phyloP scores from a whole-genome alignment of 371 early-diverging fungal genomes.

The Saksenaea oblongispora region DNA sequence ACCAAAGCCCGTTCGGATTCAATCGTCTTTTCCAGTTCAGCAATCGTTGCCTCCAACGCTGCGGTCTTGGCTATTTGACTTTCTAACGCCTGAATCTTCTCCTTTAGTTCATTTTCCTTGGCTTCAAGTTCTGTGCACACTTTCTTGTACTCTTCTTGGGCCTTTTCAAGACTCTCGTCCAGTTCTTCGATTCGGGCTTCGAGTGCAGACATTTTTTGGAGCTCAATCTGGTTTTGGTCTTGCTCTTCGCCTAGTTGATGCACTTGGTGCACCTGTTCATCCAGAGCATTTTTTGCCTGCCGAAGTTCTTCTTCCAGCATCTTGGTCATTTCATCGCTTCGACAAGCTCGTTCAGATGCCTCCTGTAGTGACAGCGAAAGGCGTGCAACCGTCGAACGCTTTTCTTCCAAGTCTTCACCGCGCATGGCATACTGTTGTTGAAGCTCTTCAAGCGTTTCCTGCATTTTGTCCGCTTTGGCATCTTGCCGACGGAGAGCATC shows the following conservation, averaged over 20 bases:
- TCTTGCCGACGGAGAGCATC: constrained; percentile 35
- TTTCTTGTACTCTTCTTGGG: constrained; percentile 2
- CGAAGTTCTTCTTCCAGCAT: constrained; percentile 15
- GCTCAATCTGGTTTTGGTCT: constrained; percentile 13
- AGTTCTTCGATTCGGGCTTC: constrained; percentile 24
- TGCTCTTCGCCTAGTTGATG: constrained; percentile 12
- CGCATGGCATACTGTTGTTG: constrained; percentile 26
- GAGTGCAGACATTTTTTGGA: constrained; percentile 17
- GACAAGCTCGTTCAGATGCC: neutral
- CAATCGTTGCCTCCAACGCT: constrained; percentile 15
- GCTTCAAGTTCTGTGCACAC: constrained; percentile 7
- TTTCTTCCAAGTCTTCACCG: constrained; percentile 36
- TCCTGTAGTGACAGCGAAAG: neutral
- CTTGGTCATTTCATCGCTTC: constrained; percentile 14
- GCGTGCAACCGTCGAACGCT: neutral
- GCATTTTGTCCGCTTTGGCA: constrained; percentile 29
- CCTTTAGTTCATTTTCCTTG: constrained; percentile 10
- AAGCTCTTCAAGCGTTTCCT: constrained; percentile 32
- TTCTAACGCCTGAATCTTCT: neutral
- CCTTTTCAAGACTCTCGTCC: constrained; percentile 22
- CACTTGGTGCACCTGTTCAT: constrained; percentile 12
- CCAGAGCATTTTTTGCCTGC: constrained; percentile 12
- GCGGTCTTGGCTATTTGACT: constrained; percentile 10
- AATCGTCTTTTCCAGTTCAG: constrained; percentile 16
- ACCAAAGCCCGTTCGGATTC: constrained; percentile 24